These are phyloP conservation scores for Evernia prunastri DNA, from an alignment of 495 filamentous ascomycete genomes.

Conservation along the genomic window DNA sequence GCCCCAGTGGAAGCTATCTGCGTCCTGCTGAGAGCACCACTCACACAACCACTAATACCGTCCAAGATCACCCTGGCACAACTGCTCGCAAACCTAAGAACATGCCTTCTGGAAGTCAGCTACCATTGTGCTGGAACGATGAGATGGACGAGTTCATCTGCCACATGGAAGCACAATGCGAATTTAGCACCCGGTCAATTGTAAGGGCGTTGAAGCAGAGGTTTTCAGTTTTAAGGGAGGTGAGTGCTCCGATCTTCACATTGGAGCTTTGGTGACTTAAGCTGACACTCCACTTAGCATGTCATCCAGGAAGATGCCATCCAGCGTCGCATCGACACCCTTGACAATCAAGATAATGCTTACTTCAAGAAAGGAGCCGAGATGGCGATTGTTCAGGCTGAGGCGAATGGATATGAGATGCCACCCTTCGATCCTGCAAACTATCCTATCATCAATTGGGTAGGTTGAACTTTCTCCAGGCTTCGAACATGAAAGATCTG, in stretches of 20 bases:
- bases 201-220: conserved; percentile 17
- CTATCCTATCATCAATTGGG: conserved; percentile 11
- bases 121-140: conserved; percentile 13
- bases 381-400: conserved; percentile 1
- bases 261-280: background rate
- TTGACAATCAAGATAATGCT: conserved; percentile 17
- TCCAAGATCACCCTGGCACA: background rate
- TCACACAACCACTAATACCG: background rate
- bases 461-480: background rate
- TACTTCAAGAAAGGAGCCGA: conserved; percentile 16
- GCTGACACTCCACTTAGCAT: conserved; percentile 3
- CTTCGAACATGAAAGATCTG: background rate
- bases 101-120: conserved; percentile 13
- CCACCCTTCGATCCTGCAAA: conserved; percentile 7
- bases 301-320: conserved; percentile 13
- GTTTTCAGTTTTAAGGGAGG: conserved; percentile 9
- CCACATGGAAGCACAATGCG: conserved; percentile 17
- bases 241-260: background rate
- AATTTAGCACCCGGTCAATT: background rate
- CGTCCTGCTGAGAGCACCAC: background rate
- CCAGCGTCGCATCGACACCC: conserved; percentile 14
- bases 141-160: conserved; percentile 24
- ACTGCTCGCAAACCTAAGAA: background rate
- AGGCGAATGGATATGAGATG: conserved; percentile 17
- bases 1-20: background rate